Base-by-base conservation (phyloP, 805 yeast species). In the Sugiyamaella qingdaonensis region DNA sequence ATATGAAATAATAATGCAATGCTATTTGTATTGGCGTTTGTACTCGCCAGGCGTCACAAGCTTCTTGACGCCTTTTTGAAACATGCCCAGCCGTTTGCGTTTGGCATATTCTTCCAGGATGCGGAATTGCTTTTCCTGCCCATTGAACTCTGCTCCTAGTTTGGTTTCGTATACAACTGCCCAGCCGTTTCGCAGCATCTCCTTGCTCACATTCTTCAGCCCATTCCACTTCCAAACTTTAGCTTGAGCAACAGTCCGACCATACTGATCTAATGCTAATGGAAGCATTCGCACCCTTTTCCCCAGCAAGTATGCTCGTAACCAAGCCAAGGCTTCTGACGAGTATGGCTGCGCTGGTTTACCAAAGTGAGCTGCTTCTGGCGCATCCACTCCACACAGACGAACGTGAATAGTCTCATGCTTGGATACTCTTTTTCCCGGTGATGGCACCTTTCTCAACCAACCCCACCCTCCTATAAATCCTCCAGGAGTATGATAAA, bases 401-500 rank as follows among this genome's bases (percentile, higher is more conserved):
- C 99, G 75, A 3, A 94, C 80, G 68, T 85, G 84, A 35, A 94
- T 72, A 0, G 99, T 94, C 58, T 84, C 75, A 55, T 79, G 79
- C 57, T 81, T 80, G 36, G 62, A 64, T 53, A 68, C 77, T 46
- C 70, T 78, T 61, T 52, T 67, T 61, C 78, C 78, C 4, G 77
- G 68, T 10, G 71, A 68, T 0, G 98, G 98, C 0, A 81, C 73
- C 10, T 67, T 59, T 33, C 99, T 72, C 21, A 88, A 64, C 96
- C 96, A 88, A 10, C 95, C 91, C 99, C 99, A 94, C 0, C 99
- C 99, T 2, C 85, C 80, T 1, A 84, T 62, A 0, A 76, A 56
- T 0, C 99, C 98, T 2, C 98, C 98, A 0, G 99, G 99, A 0
- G 95, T 82, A 66, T 94, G 99, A 64, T 76, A 94, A 58, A 94